Conservation (phyloP, 106 monocot species). For the Allium fistulosum region DNA sequence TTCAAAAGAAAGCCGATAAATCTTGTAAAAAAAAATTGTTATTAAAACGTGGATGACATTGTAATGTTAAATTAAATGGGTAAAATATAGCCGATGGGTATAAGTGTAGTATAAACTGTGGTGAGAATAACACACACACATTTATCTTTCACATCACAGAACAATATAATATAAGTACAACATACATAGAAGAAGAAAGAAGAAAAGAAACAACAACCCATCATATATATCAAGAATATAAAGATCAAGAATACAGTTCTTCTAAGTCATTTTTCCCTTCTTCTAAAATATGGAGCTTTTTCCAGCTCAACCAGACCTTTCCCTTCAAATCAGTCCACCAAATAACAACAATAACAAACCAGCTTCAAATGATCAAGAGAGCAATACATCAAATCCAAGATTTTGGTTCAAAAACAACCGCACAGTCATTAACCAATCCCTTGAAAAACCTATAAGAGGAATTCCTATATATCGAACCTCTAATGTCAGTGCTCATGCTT, state of each 20-base stretch:
- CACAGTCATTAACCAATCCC: neutral
- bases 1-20: too few relatives aligned
- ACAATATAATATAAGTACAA: neutral
- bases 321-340: slow-evolving; percentile 65
- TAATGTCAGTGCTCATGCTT: neutral
- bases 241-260: neutral
- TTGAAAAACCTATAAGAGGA: slow-evolving; percentile 44
- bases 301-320: slow-evolving; percentile 55
- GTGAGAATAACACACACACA: neutral
- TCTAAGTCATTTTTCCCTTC: neutral
- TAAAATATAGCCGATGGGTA: too few relatives aligned
- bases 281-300: slow-evolving; percentile 47
- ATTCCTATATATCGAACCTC: slow-evolving; percentile 44
- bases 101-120: too few relatives aligned
- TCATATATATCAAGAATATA: neutral
- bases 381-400: slow-evolving; percentile 20
- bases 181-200: neutral
- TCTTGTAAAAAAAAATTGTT: too few relatives aligned
- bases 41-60: too few relatives aligned
- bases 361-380: neutral
- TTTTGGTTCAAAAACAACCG: slow-evolving; percentile 28
- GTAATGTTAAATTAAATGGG: too few relatives aligned
- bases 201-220: slow-evolving; percentile 2
- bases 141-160: slow-evolving; percentile 5
- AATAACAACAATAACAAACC: slow-evolving; percentile 13